Conservation (phyloP, 2,329 filamentous ascomycete species). For the Colletotrichum sp. region DNA sequence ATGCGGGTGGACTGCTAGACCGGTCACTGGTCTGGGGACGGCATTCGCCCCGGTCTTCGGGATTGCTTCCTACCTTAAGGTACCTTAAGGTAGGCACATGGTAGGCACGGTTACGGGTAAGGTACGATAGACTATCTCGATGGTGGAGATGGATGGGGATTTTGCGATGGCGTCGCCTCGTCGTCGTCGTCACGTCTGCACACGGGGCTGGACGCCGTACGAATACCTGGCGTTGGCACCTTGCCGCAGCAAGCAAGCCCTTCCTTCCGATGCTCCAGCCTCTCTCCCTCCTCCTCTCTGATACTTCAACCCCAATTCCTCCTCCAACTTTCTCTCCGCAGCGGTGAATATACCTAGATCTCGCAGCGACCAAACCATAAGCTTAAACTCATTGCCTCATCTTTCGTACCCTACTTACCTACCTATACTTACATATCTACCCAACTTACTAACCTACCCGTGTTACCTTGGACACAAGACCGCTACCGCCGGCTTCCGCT, state of each 20-base stretch:
- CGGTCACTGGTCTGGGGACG: neutral
- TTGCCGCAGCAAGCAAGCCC: neutral
- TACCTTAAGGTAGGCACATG: neutral
- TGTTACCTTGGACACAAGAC: neutral
- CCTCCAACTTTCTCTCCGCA: neutral
- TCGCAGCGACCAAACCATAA: neutral
- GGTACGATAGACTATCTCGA: neutral
- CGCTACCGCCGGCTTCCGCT: neutral
- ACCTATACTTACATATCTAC: neutral
- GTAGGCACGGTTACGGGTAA: neutral
- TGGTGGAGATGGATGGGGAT: neutral
- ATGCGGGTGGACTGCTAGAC: neutral
- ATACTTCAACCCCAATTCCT: neutral
- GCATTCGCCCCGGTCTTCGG: neutral
- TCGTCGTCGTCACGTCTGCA: slow-evolving; percentile 12
- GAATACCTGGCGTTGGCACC: neutral
- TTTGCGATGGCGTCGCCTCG: neutral
- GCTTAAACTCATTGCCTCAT: neutral
- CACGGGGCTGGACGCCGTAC: neutral
- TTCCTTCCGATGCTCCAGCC: neutral
- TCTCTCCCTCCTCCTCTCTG: neutral
- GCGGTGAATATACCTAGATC: neutral
- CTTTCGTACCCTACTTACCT: neutral
- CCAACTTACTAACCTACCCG: neutral
- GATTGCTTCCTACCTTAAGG: neutral